These are phyloP conservation scores for Fusarium neocosmosporiellum DNA, from an alignment of 2,329 filamentous ascomycete genomes.

Conservation along the genomic window DNA sequence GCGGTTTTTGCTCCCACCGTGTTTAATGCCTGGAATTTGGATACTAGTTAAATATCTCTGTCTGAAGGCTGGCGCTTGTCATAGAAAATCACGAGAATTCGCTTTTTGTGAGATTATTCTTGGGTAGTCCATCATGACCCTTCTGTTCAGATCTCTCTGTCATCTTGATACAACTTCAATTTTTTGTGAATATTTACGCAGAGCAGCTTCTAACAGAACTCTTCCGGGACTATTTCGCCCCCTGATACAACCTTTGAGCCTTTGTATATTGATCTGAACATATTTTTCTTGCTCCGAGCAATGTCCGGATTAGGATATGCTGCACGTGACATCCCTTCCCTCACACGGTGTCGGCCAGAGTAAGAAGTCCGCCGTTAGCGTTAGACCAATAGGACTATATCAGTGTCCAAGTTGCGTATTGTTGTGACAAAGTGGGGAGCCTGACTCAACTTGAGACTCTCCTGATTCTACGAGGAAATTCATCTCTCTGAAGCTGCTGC, in stretches of 20 bases:
- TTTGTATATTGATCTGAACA: not conserved
- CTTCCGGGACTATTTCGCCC: not conserved
- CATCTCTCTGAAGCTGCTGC: not conserved
- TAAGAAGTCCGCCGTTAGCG: not conserved
- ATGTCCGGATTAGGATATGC: not conserved
- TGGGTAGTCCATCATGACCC: too few relatives aligned
- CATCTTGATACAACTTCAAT: too few relatives aligned
- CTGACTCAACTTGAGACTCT: not conserved
- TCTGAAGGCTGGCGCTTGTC: not conserved
- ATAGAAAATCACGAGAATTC: not conserved
- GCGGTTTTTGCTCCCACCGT: not conserved
- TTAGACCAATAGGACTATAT: not conserved
- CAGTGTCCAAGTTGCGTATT: not conserved
- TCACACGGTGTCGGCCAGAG: not conserved
- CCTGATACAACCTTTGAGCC: not conserved
- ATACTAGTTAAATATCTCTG: accelerated
- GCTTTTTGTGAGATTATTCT: too few relatives aligned
- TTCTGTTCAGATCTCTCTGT: too few relatives aligned
- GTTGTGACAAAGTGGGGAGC: not conserved
- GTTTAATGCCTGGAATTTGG: not conserved
- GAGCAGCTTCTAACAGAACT: too few relatives aligned
- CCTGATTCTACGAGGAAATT: not conserved
- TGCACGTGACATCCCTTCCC: not conserved
- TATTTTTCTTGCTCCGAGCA: not conserved
- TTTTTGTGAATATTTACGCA: too few relatives aligned